A percentile compares a stretch with the other conserved stretches of the same genome.
Evolutionary conservation across 2,329 filamentous ascomycete species (phyloP).

Genomic region (Fusarium anguioides): DNA sequence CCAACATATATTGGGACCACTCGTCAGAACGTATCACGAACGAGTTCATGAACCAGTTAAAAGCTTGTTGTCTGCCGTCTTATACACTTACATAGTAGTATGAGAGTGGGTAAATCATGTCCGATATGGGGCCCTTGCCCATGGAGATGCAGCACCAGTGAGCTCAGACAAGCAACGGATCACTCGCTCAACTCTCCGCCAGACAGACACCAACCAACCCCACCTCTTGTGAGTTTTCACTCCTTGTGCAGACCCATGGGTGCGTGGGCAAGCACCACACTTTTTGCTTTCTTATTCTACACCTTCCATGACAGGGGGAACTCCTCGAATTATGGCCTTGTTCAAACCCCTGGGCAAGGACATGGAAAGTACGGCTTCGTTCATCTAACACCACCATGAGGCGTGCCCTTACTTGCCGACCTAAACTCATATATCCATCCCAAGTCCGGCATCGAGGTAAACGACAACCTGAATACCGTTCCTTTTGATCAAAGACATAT

Average conservation of each 20-base stretch:
- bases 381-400: conserved; percentile 37
- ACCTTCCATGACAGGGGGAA: conserved; percentile 36
- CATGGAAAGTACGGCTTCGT: conserved; percentile 38
- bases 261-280: conserved; percentile 35
- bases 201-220: conserved; percentile 28
- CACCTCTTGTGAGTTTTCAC: conserved; percentile 39
- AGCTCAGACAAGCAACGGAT: conserved; percentile 44
- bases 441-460: conserved; percentile 29
- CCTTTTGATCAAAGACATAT: conserved; percentile 13
- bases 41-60: conserved; percentile 3
- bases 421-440: conserved; percentile 45
- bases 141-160: conserved; percentile 39
- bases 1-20: conserved; percentile 1
- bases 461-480: conserved; percentile 22
- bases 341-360: conserved; percentile 41
- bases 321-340: conserved; percentile 35
- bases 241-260: conserved; percentile 39
- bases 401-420: conserved; percentile 28
- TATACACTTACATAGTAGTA: background rate
- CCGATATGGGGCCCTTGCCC: conserved; percentile 29
- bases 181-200: conserved; percentile 40
- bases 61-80: background rate
- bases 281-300: conserved; percentile 54
- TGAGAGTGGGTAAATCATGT: conserved; percentile 25
- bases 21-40: conserved; percentile 1